A percentile compares a stretch with the other conserved stretches of the same genome.
These are phyloP conservation scores for Aspergillus eucalypticola DNA, from an alignment of 2,329 filamentous ascomycete species.

Conservation along the genomic window DNA sequence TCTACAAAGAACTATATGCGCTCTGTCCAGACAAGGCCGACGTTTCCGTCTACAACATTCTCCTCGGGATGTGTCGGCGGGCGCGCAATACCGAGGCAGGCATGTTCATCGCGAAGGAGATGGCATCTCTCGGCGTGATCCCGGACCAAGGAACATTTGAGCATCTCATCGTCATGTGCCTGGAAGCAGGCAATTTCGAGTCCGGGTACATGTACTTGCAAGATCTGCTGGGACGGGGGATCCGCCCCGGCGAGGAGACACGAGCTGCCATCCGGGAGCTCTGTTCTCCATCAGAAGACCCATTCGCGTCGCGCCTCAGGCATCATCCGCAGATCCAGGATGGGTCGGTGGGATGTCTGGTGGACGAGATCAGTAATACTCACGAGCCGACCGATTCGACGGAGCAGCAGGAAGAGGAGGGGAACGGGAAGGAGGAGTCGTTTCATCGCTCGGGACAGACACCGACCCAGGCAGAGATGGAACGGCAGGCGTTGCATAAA, in stretches of 20 bases:
- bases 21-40: conserved; percentile 50
- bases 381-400: not conserved
- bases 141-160: conserved; percentile 65
- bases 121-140: conserved; percentile 56
- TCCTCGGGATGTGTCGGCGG: conserved; percentile 54
- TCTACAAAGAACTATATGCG: conserved; percentile 63
- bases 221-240: conserved; percentile 37
- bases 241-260: conserved; percentile 26
- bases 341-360: conserved; percentile 1
- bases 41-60: conserved; percentile 58
- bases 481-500: conserved; percentile 13
- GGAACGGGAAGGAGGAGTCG: not conserved
- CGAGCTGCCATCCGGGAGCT: conserved; percentile 30
- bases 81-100: conserved; percentile 54
- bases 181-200: conserved; percentile 40
- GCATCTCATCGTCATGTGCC: conserved; percentile 59
- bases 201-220: conserved; percentile 42
- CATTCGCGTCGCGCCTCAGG: conserved; percentile 33
- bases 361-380: conserved; percentile 2
- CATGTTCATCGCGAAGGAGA: conserved; percentile 64
- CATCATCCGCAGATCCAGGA: conserved; percentile 31
- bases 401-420: not conserved
- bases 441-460: not conserved
- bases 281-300: conserved; percentile 32
- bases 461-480: conserved; percentile 1